Evolutionary conservation across 2,329 filamentous ascomycete genomes (phyloP).

Genomic region (Tolypocladium tundrense): DNA sequence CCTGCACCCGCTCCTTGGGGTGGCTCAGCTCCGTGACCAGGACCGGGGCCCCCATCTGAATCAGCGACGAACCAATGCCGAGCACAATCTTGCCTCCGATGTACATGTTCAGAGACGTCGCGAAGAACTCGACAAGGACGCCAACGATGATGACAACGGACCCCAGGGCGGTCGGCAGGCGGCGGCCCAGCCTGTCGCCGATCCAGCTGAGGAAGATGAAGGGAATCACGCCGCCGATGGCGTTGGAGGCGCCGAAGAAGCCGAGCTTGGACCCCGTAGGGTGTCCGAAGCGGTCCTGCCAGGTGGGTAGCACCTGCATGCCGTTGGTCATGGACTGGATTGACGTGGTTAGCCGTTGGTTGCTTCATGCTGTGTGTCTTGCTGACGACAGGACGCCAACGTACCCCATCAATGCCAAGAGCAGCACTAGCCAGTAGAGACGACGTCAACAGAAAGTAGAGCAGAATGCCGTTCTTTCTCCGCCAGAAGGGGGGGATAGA

Average conservation of each 20-base stretch:
- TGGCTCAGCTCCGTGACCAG: constrained; percentile 31
- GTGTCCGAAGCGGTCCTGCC: constrained; percentile 27
- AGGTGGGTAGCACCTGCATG: constrained; percentile 25
- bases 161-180: constrained; percentile 23
- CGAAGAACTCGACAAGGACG: constrained; percentile 24
- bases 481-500: constrained; percentile 22
- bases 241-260: constrained; percentile 27
- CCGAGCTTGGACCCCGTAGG: constrained; percentile 26
- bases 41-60: constrained; percentile 31
- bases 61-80: constrained; percentile 23
- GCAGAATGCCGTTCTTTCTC: constrained; percentile 28
- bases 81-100: constrained; percentile 28
- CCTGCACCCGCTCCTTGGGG: constrained; percentile 27
- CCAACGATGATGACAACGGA: constrained; percentile 28
- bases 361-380: not conserved
- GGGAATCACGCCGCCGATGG: constrained; percentile 28
- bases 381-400: constrained; percentile 5
- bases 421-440: constrained; percentile 30
- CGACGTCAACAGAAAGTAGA: constrained; percentile 32
- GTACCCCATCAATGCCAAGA: constrained; percentile 30
- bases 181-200: constrained; percentile 22
- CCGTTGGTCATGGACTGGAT: constrained; percentile 27
- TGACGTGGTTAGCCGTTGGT: not conserved
- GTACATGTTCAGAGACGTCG: constrained; percentile 23
- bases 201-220: constrained; percentile 25